These are phyloP conservation scores for Quercus mongolica DNA, from an alignment of 306 rosid species.

Conservation along the genomic window DNA sequence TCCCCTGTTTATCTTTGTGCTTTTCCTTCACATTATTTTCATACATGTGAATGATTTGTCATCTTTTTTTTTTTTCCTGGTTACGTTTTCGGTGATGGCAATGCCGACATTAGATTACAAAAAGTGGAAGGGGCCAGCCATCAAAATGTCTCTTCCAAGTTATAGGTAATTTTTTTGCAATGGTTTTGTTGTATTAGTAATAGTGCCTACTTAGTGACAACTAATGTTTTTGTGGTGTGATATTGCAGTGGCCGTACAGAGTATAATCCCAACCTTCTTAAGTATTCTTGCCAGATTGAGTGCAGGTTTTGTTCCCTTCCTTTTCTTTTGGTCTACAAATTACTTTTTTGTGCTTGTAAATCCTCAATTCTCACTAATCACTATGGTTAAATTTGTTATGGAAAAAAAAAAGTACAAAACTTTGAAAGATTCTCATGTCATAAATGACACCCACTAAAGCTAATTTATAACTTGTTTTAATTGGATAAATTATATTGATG, in stretches of 20 bases:
- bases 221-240: constrained; percentile 19
- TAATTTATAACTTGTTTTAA: neutral
- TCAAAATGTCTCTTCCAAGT: constrained; percentile 85
- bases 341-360: neutral
- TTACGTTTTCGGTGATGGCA: constrained; percentile 31
- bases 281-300: constrained; percentile 79
- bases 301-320: constrained; percentile 50
- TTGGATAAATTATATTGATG: neutral
- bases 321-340: neutral
- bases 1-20: neutral
- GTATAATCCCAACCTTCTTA: constrained; percentile 61
- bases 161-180: constrained; percentile 58
- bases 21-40: neutral
- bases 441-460: neutral
- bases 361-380: neutral
- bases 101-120: constrained; percentile 35
- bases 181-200: neutral
- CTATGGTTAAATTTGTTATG: too few relatives aligned
- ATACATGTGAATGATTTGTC: neutral
- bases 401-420: too few relatives aligned
- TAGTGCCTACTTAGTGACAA: neutral
- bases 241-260: constrained; percentile 69
- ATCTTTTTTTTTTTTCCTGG: constrained; percentile 9
- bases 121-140: constrained; percentile 72
- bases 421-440: neutral